Percentiles rank a stretch among this genome's conserved stretches.
phyloP scores from a whole-genome alignment of 371 early-diverging fungal species.

The Quaeritorhiza haematococci region DNA sequence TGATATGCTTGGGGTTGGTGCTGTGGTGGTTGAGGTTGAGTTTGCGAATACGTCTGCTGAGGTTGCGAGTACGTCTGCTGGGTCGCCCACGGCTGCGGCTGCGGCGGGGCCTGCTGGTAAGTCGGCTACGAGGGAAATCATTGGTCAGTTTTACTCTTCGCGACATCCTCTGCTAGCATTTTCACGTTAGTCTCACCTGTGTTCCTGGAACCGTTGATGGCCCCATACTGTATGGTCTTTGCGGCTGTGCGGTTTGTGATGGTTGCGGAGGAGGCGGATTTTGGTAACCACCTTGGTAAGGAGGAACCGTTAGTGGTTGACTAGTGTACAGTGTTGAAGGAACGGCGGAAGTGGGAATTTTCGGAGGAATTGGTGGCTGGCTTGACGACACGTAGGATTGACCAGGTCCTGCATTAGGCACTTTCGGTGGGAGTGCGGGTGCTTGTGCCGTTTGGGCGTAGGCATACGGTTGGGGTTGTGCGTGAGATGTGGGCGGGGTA shows the following conservation, averaged over 20 bases:
- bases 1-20: neutral
- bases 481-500: neutral
- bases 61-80: neutral
- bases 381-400: too few relatives aligned
- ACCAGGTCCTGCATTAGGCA: too few relatives aligned
- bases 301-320: too few relatives aligned
- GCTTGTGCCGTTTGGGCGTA: neutral
- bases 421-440: too few relatives aligned
- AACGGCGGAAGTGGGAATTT: too few relatives aligned
- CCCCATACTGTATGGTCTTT: neutral
- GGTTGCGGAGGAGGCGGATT: neutral
- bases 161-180: neutral
- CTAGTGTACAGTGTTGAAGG: too few relatives aligned
- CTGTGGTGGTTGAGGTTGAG: conserved; percentile 5
- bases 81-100: neutral
- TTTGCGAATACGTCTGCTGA: neutral
- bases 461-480: neutral
- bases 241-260: neutral
- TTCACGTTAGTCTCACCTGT: neutral
- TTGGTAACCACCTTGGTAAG: too few relatives aligned
- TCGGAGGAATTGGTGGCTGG: too few relatives aligned
- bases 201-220: neutral
- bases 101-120: conserved; percentile 1
- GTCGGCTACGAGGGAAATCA: neutral
- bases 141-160: too few relatives aligned